A percentile compares a stretch with the other conserved stretches of the same genome.
Conservation (phyloP, 495 filamentous ascomycete genomes). For the Penicillium desertorum region DNA sequence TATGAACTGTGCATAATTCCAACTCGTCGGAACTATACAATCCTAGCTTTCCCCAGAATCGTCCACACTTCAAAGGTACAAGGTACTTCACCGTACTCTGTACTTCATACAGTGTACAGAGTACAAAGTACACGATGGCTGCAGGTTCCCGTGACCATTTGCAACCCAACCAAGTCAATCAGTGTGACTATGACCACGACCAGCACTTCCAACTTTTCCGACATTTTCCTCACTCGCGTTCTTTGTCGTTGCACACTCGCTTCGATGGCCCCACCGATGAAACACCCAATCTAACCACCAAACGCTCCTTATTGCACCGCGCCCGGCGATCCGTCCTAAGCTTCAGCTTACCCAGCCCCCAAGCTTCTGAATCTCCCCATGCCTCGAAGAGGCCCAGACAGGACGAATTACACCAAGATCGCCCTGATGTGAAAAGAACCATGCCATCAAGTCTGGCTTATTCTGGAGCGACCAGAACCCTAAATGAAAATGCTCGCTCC, state of each 20-base stretch:
- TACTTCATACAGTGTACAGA: neutral
- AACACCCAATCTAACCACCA: conserved; percentile 22
- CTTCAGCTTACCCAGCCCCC: conserved; percentile 31
- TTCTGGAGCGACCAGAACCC: conserved; percentile 31
- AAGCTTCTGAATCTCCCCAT: conserved; percentile 28
- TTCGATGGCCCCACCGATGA: conserved; percentile 27
- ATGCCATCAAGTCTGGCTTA: conserved; percentile 35
- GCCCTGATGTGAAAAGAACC: conserved; percentile 39
- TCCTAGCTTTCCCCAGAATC: conserved; percentile 9
- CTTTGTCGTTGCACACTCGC: conserved; percentile 11
- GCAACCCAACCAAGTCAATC: conserved; percentile 9
- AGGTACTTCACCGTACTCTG: neutral
- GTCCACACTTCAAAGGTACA: neutral
- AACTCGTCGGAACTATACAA: neutral
- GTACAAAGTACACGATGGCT: conserved; percentile 1
- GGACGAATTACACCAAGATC: conserved; percentile 22
- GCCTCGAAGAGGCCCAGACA: conserved; percentile 32
- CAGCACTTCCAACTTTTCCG: neutral
- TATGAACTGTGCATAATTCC: neutral
- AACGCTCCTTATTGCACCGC: conserved; percentile 22
- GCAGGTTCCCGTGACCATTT: conserved; percentile 11
- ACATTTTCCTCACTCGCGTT: conserved; percentile 3
- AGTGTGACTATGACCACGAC: too few species aligned
- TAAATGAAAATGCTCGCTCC: conserved; percentile 34
- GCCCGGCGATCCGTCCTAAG: conserved; percentile 29